Base-by-base conservation (phyloP, 176 grass and related monocot species). In the Bothriochloa decipiens region DNA sequence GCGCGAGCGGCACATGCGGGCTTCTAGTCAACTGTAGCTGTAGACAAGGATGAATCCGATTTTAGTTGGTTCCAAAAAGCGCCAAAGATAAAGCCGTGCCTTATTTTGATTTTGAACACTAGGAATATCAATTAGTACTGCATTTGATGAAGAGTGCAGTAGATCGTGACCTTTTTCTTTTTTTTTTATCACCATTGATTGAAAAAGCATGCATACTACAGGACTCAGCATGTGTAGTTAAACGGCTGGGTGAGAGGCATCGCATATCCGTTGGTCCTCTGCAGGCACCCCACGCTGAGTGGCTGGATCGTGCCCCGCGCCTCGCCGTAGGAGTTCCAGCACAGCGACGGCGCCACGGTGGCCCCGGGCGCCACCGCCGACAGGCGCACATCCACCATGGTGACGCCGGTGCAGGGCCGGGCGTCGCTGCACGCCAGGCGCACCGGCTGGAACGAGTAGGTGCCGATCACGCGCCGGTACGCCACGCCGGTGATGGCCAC, bases 401-500 rank as follows among this genome's bases (percentile, higher is more conserved):
- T 84, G 58, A 96, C 84, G 23, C 89, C 81, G 4, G 86, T 91
- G 72, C 88, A 96, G 35, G 93, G 93, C 32, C 57, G 46, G 70
- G 86, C 86, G 71, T 95, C 91, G 68, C 93, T 96, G 86, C 91
- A 96, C 27, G 94, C 94, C 42, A 93, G 82, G 66, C 82, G 83
- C 72, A 80, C 68, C 23, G 93, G 93, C 46, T 87, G 86, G 86
- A 85, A 92, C 25, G 73, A 74, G 60, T 92, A 96, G 17, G 91
- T 96, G 57, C 91, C 88, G 8, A 72, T 75, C 63, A 96, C 88
- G 63, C 74, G 64, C 68, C 46, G 82, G 91, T 85, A 93, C 29
- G 65, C 76, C 16, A 96, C 85, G 72, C 77, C 77, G 28, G 88
- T 64, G 83, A 96, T 87, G 18, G 81, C 63, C 33, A 96, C 88